Evolutionary conservation across 805 yeast species (phyloP).

Genomic region (Myxozyma neglecta): DNA sequence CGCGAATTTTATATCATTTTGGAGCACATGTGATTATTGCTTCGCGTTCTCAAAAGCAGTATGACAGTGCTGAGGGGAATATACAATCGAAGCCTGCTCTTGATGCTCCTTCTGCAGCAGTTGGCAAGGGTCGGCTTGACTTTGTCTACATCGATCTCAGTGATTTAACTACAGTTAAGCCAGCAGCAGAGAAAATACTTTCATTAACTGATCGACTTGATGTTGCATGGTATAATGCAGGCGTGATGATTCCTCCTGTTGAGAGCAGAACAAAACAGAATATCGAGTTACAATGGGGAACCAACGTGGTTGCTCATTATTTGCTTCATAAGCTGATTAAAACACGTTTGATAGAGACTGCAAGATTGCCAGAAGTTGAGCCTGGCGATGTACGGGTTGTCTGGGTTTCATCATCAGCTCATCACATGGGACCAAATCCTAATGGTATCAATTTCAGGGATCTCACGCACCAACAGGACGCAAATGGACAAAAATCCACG

Average conservation of each 20-base stretch:
- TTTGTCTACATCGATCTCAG: slow-evolving; percentile 12
- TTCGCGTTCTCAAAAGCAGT: slow-evolving; percentile 2
- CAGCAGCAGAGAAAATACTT: slow-evolving; percentile 40
- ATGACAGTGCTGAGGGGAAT: slow-evolving; percentile 2
- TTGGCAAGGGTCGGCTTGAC: slow-evolving; percentile 3
- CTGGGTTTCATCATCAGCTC: slow-evolving; percentile 48
- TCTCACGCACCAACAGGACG: slow-evolving; percentile 34
- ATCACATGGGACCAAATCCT: slow-evolving; percentile 37
- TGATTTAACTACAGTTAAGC: slow-evolving; percentile 39
- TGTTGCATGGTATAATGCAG: slow-evolving; percentile 43
- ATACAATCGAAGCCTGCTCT: not conserved
- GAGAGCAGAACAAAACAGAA: slow-evolving; percentile 45
- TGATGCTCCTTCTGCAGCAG: not conserved
- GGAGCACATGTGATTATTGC: slow-evolving; percentile 8
- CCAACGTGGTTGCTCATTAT: slow-evolving; percentile 49
- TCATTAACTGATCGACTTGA: slow-evolving; percentile 38
- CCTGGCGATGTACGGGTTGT: slow-evolving; percentile 42
- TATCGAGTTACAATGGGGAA: slow-evolving; percentile 48
- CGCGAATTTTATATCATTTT: not conserved
- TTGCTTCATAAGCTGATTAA: slow-evolving; percentile 44
- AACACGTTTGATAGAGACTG: slow-evolving; percentile 43
- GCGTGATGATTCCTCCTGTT: slow-evolving; percentile 5
- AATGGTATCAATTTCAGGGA: slow-evolving; percentile 43
- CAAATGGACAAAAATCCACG: not conserved
- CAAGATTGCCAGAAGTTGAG: slow-evolving; percentile 31